phyloP scores from a whole-genome alignment of 352 stramenopile genomes.

The Aphanomyces astaci region DNA sequence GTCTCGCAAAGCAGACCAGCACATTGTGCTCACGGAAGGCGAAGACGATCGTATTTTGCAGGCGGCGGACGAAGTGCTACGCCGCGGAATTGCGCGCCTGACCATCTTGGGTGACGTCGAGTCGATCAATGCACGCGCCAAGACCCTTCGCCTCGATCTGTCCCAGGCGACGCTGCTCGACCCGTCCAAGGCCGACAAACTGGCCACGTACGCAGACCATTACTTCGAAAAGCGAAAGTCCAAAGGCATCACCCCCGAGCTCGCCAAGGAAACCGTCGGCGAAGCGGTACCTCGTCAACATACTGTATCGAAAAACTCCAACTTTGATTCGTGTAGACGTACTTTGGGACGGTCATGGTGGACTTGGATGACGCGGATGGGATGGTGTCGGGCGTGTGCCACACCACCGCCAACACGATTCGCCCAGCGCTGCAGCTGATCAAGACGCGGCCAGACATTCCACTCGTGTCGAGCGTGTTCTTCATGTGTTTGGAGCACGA shows the following conservation, averaged over 20 bases:
- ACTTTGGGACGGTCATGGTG: constrained; percentile 84
- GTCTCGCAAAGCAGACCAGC: constrained; percentile 52
- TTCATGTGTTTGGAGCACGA: constrained; percentile 83
- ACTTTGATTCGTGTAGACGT: constrained; percentile 57
- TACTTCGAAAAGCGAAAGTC: constrained; percentile 78
- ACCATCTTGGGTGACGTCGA: constrained; percentile 73
- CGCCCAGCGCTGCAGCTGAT: constrained; percentile 81
- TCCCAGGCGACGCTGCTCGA: constrained; percentile 53
- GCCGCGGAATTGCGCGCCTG: constrained; percentile 54
- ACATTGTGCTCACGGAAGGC: constrained; percentile 80
- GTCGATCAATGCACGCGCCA: constrained; percentile 54
- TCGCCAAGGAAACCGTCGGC: constrained; percentile 43
- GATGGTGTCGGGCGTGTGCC: constrained; percentile 77
- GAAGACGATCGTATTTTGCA: constrained; percentile 74
- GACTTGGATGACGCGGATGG: constrained; percentile 68
- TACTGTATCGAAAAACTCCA: no score
- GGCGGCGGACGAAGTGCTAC: constrained; percentile 62
- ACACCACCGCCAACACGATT: constrained; percentile 85
- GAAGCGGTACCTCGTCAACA: constrained; percentile 39
- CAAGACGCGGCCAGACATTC: constrained; percentile 61
- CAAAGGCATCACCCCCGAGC: constrained; percentile 62
- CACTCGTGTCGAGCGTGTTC: constrained; percentile 75
- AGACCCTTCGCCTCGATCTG: constrained; percentile 58
- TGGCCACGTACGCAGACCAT: constrained; percentile 47
- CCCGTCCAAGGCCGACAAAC: constrained; percentile 35